Conservation (phyloP, 129 eudicot genomes). For the Ambrosia trifida region DNA sequence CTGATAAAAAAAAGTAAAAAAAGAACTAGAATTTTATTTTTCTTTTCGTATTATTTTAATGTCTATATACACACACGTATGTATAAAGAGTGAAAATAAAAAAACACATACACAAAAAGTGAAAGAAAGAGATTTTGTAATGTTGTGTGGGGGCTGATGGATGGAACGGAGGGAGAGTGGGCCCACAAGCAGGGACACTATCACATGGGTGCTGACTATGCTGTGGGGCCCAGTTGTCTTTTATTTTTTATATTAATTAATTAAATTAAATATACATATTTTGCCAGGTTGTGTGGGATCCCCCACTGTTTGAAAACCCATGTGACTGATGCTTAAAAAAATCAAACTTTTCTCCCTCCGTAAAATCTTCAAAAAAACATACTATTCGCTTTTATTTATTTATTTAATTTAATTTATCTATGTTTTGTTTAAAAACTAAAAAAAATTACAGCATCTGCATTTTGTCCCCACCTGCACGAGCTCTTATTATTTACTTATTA, state of each 20-base stretch:
- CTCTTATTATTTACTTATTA: constrained; percentile 1
- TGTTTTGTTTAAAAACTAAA: neutral
- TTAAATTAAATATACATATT: neutral
- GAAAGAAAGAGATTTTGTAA: constrained; percentile 21
- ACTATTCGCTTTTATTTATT: constrained; percentile 4
- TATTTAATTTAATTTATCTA: neutral
- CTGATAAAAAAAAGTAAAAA: too few species aligned
- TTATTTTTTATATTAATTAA: neutral
- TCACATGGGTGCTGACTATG: constrained; percentile 57
- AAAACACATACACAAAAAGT: neutral
- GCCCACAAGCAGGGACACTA: constrained; percentile 39
- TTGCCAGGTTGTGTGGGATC: constrained; percentile 49
- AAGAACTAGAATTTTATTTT: too few species aligned
- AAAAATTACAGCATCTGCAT: constrained; percentile 2
- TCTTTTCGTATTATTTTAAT: too few species aligned
- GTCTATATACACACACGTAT: too few species aligned
- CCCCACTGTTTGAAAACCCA: constrained; percentile 38
- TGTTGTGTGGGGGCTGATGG: constrained; percentile 28
- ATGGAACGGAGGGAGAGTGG: constrained; percentile 30
- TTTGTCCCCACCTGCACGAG: constrained; percentile 32
- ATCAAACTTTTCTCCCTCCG: constrained; percentile 35
- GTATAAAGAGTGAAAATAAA: neutral
- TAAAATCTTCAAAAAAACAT: constrained; percentile 35
- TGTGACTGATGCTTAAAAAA: constrained; percentile 48
- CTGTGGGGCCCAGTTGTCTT: constrained; percentile 29